These are phyloP conservation scores for Tilletia caries DNA, from an alignment of 1,284 basidiomycete genomes.

Conservation along the genomic window DNA sequence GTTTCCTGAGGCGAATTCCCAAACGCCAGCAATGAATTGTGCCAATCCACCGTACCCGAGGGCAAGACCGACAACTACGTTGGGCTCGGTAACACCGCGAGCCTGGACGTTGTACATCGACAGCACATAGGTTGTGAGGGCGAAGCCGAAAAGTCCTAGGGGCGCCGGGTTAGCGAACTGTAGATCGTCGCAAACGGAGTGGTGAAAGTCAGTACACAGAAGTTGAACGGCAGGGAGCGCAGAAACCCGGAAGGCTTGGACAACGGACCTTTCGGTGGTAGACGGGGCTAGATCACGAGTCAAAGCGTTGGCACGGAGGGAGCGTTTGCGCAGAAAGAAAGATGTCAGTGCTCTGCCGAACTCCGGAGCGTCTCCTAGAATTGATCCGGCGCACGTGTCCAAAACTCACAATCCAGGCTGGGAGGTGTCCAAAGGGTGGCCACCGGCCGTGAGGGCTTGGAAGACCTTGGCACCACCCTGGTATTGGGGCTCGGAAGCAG, in stretches of 20 bases:
- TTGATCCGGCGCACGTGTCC: no score
- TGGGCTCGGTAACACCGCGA: constrained; percentile 38
- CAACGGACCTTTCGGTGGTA: constrained; percentile 6
- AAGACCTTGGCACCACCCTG: constrained; percentile 16
- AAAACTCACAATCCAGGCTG: constrained; percentile 48
- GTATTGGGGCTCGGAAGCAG: not conserved
- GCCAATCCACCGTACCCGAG: constrained; percentile 67
- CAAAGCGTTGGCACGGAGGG: not conserved
- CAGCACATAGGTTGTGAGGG: constrained; percentile 60
- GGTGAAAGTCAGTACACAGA: not conserved
- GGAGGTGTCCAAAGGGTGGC: constrained; percentile 56
- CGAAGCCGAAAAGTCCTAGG: constrained; percentile 56
- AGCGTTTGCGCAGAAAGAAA: no score
- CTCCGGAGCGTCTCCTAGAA: no score
- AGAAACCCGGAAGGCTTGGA: not conserved
- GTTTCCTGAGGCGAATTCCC: constrained; percentile 69
- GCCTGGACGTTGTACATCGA: constrained; percentile 54
- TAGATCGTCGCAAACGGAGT: constrained; percentile 22
- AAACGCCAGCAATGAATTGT: constrained; percentile 63
- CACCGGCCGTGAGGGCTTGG: constrained; percentile 54
- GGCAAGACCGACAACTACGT: constrained; percentile 38
- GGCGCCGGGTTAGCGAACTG: constrained; percentile 61
- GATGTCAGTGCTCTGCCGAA: not conserved
- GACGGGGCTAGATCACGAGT: constrained; percentile 2
- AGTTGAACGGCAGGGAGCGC: no score